Percentiles rank a stretch among this genome's conserved stretches.
phyloP scores from a whole-genome alignment of 257 asterid species.

The Gentiana macrophylla region DNA sequence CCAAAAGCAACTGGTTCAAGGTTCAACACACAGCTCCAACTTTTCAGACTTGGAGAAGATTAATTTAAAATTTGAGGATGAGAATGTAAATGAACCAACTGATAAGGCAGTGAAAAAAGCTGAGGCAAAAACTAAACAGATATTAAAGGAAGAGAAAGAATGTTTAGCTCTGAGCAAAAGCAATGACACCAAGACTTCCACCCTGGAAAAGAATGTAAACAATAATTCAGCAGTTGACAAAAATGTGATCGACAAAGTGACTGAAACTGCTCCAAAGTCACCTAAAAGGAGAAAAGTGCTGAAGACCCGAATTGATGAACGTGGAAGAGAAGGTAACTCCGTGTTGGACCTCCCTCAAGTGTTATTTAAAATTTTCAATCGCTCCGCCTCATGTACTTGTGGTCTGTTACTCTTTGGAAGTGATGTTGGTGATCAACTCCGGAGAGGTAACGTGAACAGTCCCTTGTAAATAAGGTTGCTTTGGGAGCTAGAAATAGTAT shows the following conservation, averaged over 20 bases:
- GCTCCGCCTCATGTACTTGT: background rate
- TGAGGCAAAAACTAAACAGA: slow-evolving; percentile 25
- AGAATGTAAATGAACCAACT: slow-evolving; percentile 36
- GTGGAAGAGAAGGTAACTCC: slow-evolving; percentile 93
- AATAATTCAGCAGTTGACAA: slow-evolving; percentile 27
- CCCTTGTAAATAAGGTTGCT: background rate
- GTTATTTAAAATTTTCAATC: background rate
- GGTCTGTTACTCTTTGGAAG: background rate
- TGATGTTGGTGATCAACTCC: too few species aligned
- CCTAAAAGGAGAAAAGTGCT: slow-evolving; percentile 69
- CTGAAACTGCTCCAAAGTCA: slow-evolving; percentile 33
- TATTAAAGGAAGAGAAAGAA: slow-evolving; percentile 23
- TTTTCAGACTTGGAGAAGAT: slow-evolving; percentile 32
- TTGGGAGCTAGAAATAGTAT: background rate
- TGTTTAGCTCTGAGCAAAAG: slow-evolving; percentile 17
- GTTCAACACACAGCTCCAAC: slow-evolving; percentile 26
- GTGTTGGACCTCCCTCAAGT: background rate
- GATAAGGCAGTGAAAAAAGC: slow-evolving; percentile 30
- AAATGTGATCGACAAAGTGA: slow-evolving; percentile 21
- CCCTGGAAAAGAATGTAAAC: slow-evolving; percentile 23
- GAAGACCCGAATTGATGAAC: slow-evolving; percentile 75
- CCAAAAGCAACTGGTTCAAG: slow-evolving; percentile 28
- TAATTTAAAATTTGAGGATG: slow-evolving; percentile 31
- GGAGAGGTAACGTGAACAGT: background rate
- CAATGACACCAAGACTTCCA: slow-evolving; percentile 26